Base-by-base conservation (phyloP, 345 rosid genomes). In the Boechera stricta region DNA sequence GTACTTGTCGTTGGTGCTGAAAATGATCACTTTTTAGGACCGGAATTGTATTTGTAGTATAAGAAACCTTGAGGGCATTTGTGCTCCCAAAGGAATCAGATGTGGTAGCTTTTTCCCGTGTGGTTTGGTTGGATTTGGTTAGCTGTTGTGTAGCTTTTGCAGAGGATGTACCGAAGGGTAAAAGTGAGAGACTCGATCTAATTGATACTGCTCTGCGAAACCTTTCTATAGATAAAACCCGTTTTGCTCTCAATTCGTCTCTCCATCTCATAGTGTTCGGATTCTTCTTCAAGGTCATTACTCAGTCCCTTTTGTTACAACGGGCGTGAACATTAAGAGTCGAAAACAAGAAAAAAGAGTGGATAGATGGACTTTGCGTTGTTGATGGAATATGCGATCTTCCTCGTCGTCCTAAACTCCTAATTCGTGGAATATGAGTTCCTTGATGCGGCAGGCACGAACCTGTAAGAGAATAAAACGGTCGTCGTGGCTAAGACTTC, bases 91-190 rank as follows among this genome's bases (percentile, higher is more conserved):
- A 33, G 47, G 57, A 65, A 74, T 5, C 8, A 74, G 38, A 64
- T 29, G 15, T 63, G 41, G 8, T 64, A 42, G 36, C 47, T 65
- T 66, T 49, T 44, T 35, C 39, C 18, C 6, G 0, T 65, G 58
- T 56, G 38, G 16, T 48, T 47, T 26, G 28, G 2, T 39, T 39
- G 42, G 42, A 2, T 39, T 39, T 39, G 45, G 36, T 53, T 52
- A 72, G 64, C 26, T 74, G 58, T 33, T 32, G 67, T 35, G 26
- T 21, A 51, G 69, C 18, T 73, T 63, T 35, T 64, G 54, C 12
- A 31, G 6, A 74, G 28, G 45, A 55, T 42, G 47, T 15, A 21
- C 10, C 31, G 51, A 38, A 5, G 10, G 7, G 35, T 73, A 5
- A 7, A 42, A 42, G 42, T 55, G 9, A 70, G 9, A 70, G 15